Evolutionary conservation across 1,139 yeast genomes (phyloP), one percentile per base, ranked within the genome.

Genomic region (Saccharomyces hybrid): DNA sequence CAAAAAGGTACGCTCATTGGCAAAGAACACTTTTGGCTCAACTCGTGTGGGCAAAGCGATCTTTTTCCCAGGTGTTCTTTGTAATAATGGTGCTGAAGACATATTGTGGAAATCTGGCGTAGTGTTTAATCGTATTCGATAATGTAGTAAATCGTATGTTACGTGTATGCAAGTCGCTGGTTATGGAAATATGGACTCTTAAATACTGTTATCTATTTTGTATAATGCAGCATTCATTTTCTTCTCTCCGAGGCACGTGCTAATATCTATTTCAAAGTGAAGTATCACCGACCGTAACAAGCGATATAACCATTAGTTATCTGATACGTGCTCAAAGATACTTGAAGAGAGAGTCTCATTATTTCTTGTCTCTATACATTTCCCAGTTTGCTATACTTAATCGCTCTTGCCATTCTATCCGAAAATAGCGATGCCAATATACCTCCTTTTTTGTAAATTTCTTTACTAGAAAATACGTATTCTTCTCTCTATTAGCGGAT

Each of bases 11-110:
- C 99, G 88, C 75, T 93, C 99, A 69, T 95, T 93, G 67, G 99
- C 99, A 67, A 93, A 93, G 77, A 93, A 93, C 38, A 93, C 99
- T 73, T 93, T 93, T 63, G 99, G 99, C 73, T 93, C 99, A 29
- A 93, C 96, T 61, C 99, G 81, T 46, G 97, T 95, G 51, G 99
- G 99, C 56, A 95, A 80, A 8, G 99, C 98, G 64, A 93, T 93
- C 76, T 98, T 85, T 73, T 93, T 93, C 61, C 90, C 90, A 61
- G 70, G 85, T 28, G 83, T 76, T 59, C 80, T 76, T 68, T 83
- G 87, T 62, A 83, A 72, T 55, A 83, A 69, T 48, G 88, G 86
- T 52, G 85, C 84, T 27, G 84, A 76, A 4, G 85, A 64, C 67
- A 59, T 60, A 26, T 28, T 53, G 52, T 16, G 28, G 14, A 13